Evolutionary conservation across 2,329 filamentous ascomycete species (phyloP), one percentile per base, ranked within the genome.

Genomic region (Bipolaris cookei): DNA sequence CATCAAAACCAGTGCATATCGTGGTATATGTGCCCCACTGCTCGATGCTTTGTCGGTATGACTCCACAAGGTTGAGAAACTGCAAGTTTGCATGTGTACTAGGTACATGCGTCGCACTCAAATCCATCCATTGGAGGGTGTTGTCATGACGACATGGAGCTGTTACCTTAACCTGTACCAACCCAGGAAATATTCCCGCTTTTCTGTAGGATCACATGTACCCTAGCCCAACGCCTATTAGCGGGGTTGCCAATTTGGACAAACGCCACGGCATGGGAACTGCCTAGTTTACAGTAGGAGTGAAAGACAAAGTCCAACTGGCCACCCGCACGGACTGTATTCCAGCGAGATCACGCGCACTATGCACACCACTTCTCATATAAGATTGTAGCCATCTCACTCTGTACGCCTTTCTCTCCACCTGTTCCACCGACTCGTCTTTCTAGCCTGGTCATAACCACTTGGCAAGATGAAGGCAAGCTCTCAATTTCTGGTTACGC

Each of bases 381-480:
- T 65, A 68, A 64, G 63, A 57, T 25, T 34, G n/a, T 30, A 18
- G 32, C 6, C 7, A 30, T 13, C 42, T 21, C 44, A 41, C 21
- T 46, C 55, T 52, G 49, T 10, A 34, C 20, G 7, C 44, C 41
- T 38, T 51, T 43, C 50, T 57, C 43, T 47, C 41, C 16, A n/a
- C 8, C 21, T 38, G 37, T 30, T 50, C 21, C 16, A 51, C 30
- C 35, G 51, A 61, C 35, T 57, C 32, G 20, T 56, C 56, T 41
- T 58, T 47, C 56, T 39, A 61, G n/a, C 16, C 48, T 59, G 41
- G 50, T 51, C 18, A 42, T 48, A 53, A 46, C 43, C 54, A 50
- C 55, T 62, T 61, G 65, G 57, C 65, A 69, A 66, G 57, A 75
- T 75, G 72, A 73, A 72, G 65, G 69, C 66, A 59, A 34, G 56